Percentiles rank a stretch among this genome's conserved stretches.
Evolutionary conservation across 108 stramenopile species (phyloP).

Genomic region (Pseudonitzschia pungens): DNA sequence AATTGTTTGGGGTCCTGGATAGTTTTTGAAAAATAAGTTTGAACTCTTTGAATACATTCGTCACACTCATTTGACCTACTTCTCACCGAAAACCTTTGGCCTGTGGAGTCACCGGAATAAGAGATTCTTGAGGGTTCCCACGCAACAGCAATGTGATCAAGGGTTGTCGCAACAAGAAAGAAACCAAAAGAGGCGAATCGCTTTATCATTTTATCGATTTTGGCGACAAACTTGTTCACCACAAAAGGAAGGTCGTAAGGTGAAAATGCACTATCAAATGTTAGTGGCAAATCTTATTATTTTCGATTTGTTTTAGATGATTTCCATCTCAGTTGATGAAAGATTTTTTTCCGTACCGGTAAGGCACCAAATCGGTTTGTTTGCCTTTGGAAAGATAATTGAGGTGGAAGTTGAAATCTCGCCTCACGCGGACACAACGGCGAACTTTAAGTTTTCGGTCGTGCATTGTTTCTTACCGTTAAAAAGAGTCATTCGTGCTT

Average conservation of each 20-base stretch:
- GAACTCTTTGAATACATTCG: not conserved
- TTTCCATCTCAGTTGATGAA: no score
- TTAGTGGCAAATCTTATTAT: no score
- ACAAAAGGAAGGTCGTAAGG: not conserved
- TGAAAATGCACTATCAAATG: no score
- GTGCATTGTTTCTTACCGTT: not conserved
- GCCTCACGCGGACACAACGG: not conserved
- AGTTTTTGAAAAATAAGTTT: conserved; percentile 16
- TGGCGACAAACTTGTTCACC: not conserved
- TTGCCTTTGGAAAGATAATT: no score
- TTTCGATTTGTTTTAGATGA: no score
- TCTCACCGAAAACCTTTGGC: not conserved
- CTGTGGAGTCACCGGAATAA: not conserved
- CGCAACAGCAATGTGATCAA: not conserved
- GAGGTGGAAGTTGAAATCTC: not conserved
- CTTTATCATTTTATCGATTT: not conserved
- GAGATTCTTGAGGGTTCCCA: not conserved
- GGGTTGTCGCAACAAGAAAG: not conserved
- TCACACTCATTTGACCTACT: not conserved
- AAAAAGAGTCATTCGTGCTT: not conserved
- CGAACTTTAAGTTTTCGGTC: not conserved
- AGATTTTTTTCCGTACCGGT: no score
- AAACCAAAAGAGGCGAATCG: conserved; percentile 31
- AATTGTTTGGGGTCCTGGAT: conserved; percentile 58
- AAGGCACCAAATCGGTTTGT: no score